Conservation (phyloP, 441 rosid species). For the Metrosideros polymorpha region DNA sequence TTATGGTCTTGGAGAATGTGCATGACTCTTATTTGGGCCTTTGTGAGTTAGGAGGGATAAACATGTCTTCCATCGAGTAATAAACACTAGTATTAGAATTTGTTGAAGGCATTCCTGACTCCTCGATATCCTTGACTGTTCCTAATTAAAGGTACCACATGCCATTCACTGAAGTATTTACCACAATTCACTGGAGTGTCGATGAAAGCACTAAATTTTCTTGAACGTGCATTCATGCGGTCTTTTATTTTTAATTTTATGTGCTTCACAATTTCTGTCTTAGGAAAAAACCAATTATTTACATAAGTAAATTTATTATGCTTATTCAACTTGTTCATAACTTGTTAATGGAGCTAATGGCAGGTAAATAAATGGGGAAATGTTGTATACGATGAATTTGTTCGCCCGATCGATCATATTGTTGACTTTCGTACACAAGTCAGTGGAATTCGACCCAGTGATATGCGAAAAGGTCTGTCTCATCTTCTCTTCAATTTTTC, state of each 20-base stretch:
- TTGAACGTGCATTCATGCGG: neutral
- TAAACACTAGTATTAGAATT: neutral
- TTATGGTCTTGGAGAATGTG: neutral
- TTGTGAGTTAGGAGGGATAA: neutral
- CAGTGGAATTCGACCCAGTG: slow-evolving; percentile 86
- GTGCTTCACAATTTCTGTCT: neutral
- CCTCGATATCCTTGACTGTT: neutral
- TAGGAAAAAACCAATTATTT: neutral
- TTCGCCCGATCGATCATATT: slow-evolving; percentile 77
- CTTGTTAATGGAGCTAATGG: slow-evolving; percentile 14
- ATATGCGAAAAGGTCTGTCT: slow-evolving; percentile 64
- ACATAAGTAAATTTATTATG: neutral
- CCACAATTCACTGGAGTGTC: neutral
- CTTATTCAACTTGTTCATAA: neutral
- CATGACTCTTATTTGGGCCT: neutral
- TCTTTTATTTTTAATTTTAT: neutral
- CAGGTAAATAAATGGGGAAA: slow-evolving; percentile 96
- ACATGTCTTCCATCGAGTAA: neutral
- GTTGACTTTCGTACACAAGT: slow-evolving; percentile 82
- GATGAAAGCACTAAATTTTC: neutral
- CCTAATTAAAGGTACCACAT: neutral
- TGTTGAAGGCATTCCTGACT: neutral
- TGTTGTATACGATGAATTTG: slow-evolving; percentile 81
- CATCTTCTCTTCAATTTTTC: neutral
- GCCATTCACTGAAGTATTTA: neutral